Evolutionary conservation across 352 stramenopile genomes (phyloP), one percentile per base, ranked within the genome.

Genomic region (Pythium sukuiense): DNA sequence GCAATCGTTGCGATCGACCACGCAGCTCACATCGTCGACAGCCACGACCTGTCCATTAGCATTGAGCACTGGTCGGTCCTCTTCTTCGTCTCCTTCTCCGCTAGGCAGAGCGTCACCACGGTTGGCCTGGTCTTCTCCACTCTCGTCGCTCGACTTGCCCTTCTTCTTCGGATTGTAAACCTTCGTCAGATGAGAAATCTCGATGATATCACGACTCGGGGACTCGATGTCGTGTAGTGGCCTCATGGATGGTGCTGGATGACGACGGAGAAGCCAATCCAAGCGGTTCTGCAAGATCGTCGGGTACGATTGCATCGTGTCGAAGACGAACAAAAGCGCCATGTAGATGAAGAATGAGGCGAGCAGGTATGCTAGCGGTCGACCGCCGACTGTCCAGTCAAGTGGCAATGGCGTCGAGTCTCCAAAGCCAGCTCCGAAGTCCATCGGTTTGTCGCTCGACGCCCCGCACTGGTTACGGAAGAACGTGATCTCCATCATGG

Each of bases 1-100:
- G 56, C 94, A 94, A 64, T 98, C 88, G 20, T 93, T 87, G 29
- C 80, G 76, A 41, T 92, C 77, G 4, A 98, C 92, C 0, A 76
- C 76, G 46, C 98, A 89, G 62, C 77, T 92, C 8, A 98, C 76
- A 46, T 92, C 73, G 35, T 90, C 64, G 12, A 93, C 52, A 3
- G 86, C 86, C 11, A 93, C 76, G 8, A 93, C 83, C 55, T 91
- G 81, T 1, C 80, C 74, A 24, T 69, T 76, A 29, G 71, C 30
- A 61, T 79, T 89, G 33, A 66, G 67, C 61, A 75, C 71, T 26
- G 45, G 63, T 29, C 54, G 58, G 45, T 60, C 56, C 18, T 55
- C 63, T 24, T 64, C 64, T 18, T 60, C 14, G 68, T 55, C 39
- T 58, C 67, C 39, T 24, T 4, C 13, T 8, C 39, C 39, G 39